Evolutionary conservation across 2,329 filamentous ascomycete genomes (phyloP).

Genomic region (Penicillium rolfsii): DNA sequence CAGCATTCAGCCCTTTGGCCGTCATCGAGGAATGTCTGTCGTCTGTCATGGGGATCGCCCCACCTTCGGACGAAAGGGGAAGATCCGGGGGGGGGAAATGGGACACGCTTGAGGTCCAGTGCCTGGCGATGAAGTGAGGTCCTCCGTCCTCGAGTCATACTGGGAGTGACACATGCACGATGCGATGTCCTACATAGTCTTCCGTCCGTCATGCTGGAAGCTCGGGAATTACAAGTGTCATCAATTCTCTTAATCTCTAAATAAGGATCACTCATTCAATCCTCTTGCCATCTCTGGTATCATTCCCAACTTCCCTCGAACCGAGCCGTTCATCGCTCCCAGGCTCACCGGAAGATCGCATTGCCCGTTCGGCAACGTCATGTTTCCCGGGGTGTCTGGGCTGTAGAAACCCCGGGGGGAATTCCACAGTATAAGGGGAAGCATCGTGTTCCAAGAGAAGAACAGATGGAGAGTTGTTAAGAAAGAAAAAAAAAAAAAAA

Average conservation of each 20-base stretch:
- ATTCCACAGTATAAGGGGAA: background rate
- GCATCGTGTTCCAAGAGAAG: background rate
- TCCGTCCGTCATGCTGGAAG: too few relatives aligned
- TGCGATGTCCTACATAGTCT: background rate
- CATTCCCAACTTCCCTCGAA: background rate
- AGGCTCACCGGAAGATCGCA: background rate
- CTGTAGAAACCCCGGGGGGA: background rate
- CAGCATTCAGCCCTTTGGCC: background rate
- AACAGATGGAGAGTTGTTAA: background rate
- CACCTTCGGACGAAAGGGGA: conserved; percentile 35
- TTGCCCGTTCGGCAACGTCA: background rate
- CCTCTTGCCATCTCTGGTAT: too few relatives aligned
- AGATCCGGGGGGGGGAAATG: conserved; percentile 28
- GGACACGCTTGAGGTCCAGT: too few relatives aligned
- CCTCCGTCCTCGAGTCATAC: background rate
- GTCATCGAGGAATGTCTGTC: background rate
- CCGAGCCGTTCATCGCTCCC: background rate
- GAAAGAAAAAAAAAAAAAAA: too few relatives aligned
- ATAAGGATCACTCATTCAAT: too few relatives aligned
- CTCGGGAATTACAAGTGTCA: too few relatives aligned
- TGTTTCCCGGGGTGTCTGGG: background rate
- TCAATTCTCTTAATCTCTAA: too few relatives aligned
- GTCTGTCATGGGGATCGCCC: conserved; percentile 9
- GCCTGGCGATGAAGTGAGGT: too few relatives aligned
- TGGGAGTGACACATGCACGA: conserved; percentile 2